phyloP scores from a whole-genome alignment of 202 grass and related monocot species.

The Panicum virgatum region DNA sequence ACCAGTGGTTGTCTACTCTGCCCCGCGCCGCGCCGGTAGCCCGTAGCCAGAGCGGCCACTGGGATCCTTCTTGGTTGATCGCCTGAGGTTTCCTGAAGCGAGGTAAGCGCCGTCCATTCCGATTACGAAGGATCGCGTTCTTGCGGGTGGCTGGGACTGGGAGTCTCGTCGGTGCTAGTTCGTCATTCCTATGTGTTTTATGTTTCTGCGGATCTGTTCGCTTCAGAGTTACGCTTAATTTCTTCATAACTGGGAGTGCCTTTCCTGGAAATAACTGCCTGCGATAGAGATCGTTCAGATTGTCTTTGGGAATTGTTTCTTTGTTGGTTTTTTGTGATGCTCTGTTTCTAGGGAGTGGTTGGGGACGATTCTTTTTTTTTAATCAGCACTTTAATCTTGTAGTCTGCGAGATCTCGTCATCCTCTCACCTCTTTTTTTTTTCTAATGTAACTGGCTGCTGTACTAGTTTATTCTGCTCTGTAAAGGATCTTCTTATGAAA shows the following conservation, averaged over 20 bases:
- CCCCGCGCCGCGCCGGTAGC: neutral
- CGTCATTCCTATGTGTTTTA: neutral
- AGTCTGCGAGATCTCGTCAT: neutral
- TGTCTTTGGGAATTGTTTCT: neutral
- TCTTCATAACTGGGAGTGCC: neutral
- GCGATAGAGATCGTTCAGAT: neutral
- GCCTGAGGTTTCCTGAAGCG: neutral
- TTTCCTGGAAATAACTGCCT: neutral
- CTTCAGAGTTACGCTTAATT: constrained; percentile 7
- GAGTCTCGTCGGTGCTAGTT: neutral
- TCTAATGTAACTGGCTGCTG: neutral
- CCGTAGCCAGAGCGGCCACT: neutral
- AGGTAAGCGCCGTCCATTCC: neutral
- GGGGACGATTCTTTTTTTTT: neutral
- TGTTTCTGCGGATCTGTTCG: neutral
- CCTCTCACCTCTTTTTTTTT: neutral
- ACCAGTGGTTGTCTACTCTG: constrained; percentile 13
- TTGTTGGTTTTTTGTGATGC: neutral
- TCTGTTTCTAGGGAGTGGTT: neutral
- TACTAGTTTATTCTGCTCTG: neutral
- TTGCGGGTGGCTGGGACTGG: neutral
- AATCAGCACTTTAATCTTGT: neutral
- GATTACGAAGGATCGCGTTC: neutral
- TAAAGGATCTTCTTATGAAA: neutral
- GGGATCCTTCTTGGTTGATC: constrained; percentile 32